Conservation (phyloP, 2,329 filamentous ascomycete species). For the Pleurostoma richardsiae region DNA sequence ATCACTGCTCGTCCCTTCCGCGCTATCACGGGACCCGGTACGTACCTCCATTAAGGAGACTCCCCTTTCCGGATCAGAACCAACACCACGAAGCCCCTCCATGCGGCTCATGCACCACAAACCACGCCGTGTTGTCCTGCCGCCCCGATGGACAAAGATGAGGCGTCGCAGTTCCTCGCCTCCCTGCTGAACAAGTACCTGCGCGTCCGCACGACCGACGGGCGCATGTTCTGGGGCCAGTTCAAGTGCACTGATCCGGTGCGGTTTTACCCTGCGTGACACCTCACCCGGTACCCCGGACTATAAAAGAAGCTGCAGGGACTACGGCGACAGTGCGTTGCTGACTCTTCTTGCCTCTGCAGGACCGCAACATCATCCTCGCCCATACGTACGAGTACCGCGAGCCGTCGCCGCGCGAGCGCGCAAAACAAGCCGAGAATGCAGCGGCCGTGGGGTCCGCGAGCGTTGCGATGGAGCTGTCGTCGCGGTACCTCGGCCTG, state of each 20-base stretch:
- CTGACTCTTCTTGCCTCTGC: not conserved
- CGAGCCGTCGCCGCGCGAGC: constrained; percentile 53
- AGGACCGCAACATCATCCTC: constrained; percentile 89
- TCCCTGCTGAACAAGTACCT: constrained; percentile 74
- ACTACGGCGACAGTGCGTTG: not conserved
- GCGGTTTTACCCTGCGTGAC: constrained; percentile 22
- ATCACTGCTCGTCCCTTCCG: no score
- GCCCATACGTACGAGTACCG: constrained; percentile 86
- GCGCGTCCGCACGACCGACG: constrained; percentile 74
- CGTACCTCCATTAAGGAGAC: no score
- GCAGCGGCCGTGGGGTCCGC: constrained; percentile 26
- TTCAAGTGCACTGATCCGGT: constrained; percentile 96
- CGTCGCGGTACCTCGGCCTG: constrained; percentile 79
- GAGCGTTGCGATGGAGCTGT: constrained; percentile 64
- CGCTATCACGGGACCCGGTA: no score
- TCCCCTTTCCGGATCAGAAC: no score
- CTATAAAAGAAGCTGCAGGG: not conserved
- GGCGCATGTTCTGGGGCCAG: constrained; percentile 80
- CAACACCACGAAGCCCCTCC: no score
- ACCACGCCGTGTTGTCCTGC: no score
- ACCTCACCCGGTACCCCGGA: no score
- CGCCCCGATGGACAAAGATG: constrained; percentile 40
- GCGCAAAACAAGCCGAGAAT: constrained; percentile 32
- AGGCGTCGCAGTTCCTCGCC: constrained; percentile 51
- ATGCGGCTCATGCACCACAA: no score